Base-by-base conservation (phyloP, 768 basidiomycete genomes). In the Lepiota subincarnata region DNA sequence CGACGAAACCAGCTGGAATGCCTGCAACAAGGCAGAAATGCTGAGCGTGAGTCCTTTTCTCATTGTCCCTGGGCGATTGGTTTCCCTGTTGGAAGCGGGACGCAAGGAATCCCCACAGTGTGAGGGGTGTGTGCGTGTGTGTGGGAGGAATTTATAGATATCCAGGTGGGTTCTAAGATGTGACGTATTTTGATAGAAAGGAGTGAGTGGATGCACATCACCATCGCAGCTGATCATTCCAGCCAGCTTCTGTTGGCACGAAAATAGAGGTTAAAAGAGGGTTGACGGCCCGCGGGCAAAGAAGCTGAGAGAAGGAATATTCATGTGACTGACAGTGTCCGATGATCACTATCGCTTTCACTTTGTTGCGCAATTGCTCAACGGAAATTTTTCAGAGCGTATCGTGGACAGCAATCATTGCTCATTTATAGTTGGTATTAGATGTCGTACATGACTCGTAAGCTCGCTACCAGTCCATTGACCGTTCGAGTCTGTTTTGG, bases 301-400 rank as follows among this genome's bases (percentile, higher is more conserved):
- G 45, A 34, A 47, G n/a, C 31, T 1, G 35, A 34, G 4, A 18
- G 45, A 47, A 47, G 45, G 12, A 16, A 18, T 16, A 34, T 19
- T 47, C 45, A 47, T 35, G 45, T 47, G 45, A 47, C 35, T 31
- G 26, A 4, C 26, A 28, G 7, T 28, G 26, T 28, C 26, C n/a
- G n/a, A n/a, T 50, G 11, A 50, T 50, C 7, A 42, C 40, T n/a
- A 16, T 50, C 18, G 50, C 50, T 18, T 41, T 50, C 7, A 31
- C 40, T 4, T 50, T 40, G 1, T 34, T 50, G 10, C 40, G 50
- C 28, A 16, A 39, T 14, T 37, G 34, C 10, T 40, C 50, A 20
- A 26, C 18, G 6, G 39, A 50, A 10, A 34, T 18, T 1, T 50
- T 50, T 31, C 24, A 42, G 12, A 50, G 28, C 16, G 26, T 42